A percentile compares a stretch with the other conserved stretches of the same genome.
Evolutionary conservation across 495 filamentous ascomycete species (phyloP).

Genomic region (Aspergillus mulundensis): DNA sequence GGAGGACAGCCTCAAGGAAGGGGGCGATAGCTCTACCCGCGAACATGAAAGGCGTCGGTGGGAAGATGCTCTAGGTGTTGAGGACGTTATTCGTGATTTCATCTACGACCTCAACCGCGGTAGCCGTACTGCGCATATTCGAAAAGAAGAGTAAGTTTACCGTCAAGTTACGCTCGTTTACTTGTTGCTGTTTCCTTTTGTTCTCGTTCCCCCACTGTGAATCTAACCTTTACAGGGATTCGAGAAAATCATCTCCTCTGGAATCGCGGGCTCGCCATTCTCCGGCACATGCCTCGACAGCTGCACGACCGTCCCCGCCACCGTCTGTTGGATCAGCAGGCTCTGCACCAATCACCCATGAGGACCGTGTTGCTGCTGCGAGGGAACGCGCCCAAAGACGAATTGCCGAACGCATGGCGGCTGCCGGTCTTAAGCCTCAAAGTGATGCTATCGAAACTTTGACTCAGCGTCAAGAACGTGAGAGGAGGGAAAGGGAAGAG

Average conservation of each 20-base stretch:
- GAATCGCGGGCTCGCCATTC: constrained; percentile 25
- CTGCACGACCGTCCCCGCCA: constrained; percentile 39
- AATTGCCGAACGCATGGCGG: constrained; percentile 96
- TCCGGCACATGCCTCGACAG: constrained; percentile 20
- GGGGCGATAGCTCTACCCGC: constrained; percentile 58
- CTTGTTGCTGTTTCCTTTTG: background rate
- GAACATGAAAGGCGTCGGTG: constrained; percentile 92
- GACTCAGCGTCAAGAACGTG: constrained; percentile 80
- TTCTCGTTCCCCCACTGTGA: background rate
- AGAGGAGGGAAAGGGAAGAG: constrained; percentile 80
- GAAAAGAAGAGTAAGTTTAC: constrained; percentile 63
- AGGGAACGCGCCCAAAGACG: constrained; percentile 95
- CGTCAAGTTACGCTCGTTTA: background rate
- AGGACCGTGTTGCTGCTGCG: constrained; percentile 92
- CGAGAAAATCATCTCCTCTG: constrained; percentile 22
- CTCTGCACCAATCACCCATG: constrained; percentile 68
- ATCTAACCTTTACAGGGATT: constrained; percentile 17
- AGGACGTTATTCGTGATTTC: constrained; percentile 94
- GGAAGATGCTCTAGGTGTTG: constrained; percentile 95
- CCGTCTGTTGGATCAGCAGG: constrained; percentile 40
- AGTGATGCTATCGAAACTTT: constrained; percentile 66
- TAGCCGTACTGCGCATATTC: constrained; percentile 67
- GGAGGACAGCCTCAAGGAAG: constrained; percentile 83
- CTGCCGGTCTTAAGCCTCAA: constrained; percentile 81
- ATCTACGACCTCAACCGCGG: constrained; percentile 92